phyloP scores from a whole-genome alignment of 495 filamentous ascomycete species.

The Penicillium angulare region DNA sequence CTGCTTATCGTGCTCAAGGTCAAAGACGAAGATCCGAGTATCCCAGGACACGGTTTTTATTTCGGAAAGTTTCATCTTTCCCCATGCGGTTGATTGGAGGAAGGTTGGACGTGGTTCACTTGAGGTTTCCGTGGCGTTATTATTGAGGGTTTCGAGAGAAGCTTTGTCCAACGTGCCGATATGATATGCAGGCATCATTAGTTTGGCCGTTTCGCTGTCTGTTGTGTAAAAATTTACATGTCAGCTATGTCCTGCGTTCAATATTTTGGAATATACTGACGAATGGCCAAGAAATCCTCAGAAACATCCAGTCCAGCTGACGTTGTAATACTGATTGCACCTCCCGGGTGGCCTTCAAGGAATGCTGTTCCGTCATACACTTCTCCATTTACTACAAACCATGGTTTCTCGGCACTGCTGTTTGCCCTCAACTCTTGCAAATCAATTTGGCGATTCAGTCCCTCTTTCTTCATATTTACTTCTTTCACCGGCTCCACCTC shows the following conservation, averaged over 20 bases:
- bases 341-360: slow-evolving; percentile 84
- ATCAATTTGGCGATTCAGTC: slow-evolving; percentile 59
- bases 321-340: slow-evolving; percentile 81
- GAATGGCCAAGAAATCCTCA: slow-evolving; percentile 93
- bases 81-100: slow-evolving; percentile 71
- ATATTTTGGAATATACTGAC: slow-evolving; percentile 51
- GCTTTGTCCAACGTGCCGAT: slow-evolving; percentile 71
- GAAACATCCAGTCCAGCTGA: slow-evolving; percentile 83
- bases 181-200: slow-evolving; percentile 88
- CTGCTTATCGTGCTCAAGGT: slow-evolving; percentile 71
- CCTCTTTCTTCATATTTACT: slow-evolving; percentile 78
- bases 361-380: slow-evolving; percentile 90
- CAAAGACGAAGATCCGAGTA: slow-evolving; percentile 80
- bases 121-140: slow-evolving; percentile 18
- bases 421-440: slow-evolving; percentile 73
- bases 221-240: neutral
- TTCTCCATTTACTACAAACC: slow-evolving; percentile 91
- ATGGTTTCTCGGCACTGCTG: slow-evolving; percentile 64
- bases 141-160: slow-evolving; percentile 51
- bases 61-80: slow-evolving; percentile 59
- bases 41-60: slow-evolving; percentile 75
- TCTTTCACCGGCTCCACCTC: slow-evolving; percentile 53
- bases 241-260: too few relatives aligned
- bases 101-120: slow-evolving; percentile 56
- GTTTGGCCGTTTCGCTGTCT: slow-evolving; percentile 92